A percentile compares a stretch with the other conserved stretches of the same genome.
These are phyloP conservation scores for Fallopia convolvulus DNA, from an alignment of 148 eudicot genomes.

Conservation along the genomic window DNA sequence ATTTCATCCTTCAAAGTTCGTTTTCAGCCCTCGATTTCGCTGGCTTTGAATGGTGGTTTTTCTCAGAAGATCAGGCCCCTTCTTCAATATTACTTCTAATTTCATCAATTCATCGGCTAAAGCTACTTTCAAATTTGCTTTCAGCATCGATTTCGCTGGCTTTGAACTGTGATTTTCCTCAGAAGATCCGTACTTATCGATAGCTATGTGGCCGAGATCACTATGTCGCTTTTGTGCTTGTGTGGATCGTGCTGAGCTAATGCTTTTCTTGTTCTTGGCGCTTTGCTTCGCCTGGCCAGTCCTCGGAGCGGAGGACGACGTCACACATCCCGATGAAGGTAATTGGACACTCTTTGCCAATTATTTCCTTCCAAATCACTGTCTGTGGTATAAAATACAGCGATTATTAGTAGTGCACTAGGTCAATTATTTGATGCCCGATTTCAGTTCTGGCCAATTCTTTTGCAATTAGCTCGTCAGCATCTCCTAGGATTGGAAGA, in stretches of 20 bases:
- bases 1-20: not conserved
- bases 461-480: not conserved
- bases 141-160: not conserved
- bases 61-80: not conserved
- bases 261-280: not conserved
- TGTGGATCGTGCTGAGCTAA: not conserved
- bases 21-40: not conserved
- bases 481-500: not conserved
- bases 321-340: constrained; percentile 9
- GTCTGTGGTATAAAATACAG: too few relatives aligned
- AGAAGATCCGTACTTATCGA: not conserved
- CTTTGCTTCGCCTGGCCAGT: constrained; percentile 1
- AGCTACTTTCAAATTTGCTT: not conserved
- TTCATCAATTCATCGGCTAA: not conserved
- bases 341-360: not conserved
- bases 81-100: not conserved
- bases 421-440: not conserved
- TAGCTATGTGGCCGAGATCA: constrained; percentile 9
- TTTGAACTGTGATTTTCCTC: not conserved
- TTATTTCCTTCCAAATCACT: not conserved
- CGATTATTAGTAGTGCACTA: too few relatives aligned
- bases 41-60: not conserved
- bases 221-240: not conserved
- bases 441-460: not conserved
- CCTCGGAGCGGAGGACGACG: not conserved